Percentiles rank a stretch among this genome's conserved stretches.
phyloP scores from a whole-genome alignment of 768 basidiomycete genomes.

The Hericium erinaceus region DNA sequence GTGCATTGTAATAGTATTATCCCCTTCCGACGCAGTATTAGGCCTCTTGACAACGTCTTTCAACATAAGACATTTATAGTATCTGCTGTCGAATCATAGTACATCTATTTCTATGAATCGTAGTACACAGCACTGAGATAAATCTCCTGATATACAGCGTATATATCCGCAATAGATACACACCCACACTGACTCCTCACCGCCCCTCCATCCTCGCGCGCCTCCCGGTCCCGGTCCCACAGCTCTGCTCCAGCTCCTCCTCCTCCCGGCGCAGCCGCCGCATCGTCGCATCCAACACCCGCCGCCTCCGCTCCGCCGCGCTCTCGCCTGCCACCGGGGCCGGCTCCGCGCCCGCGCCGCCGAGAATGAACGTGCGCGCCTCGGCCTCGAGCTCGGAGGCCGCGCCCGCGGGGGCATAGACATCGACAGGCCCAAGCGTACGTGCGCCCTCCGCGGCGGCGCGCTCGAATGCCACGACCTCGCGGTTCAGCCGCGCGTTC shows the following conservation, averaged over 20 bases:
- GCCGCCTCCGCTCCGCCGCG: conserved; percentile 45
- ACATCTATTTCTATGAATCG: too few species aligned
- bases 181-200: too few species aligned
- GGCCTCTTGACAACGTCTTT: too few species aligned
- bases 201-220: not conserved
- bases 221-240: conserved; percentile 47
- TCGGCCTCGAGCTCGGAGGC: conserved; percentile 46
- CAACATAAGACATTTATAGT: too few species aligned
- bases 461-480: conserved; percentile 61
- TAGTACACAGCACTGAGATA: too few species aligned
- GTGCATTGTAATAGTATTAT: too few species aligned
- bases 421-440: conserved; percentile 28
- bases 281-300: conserved; percentile 52
- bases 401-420: conserved; percentile 38
- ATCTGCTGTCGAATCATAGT: too few species aligned
- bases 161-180: too few species aligned
- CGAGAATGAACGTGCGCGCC: conserved; percentile 43
- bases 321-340: conserved; percentile 29
- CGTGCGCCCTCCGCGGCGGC: conserved; percentile 44
- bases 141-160: too few species aligned
- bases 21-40: too few species aligned
- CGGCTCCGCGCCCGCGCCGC: conserved; percentile 18
- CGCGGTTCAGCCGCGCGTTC: conserved; percentile 64
- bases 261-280: conserved; percentile 45
- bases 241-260: conserved; percentile 61